These are phyloP conservation scores for Kluyveromyces sp. DNA, from an alignment of 1,139 yeast genomes.

Conservation along the genomic window DNA sequence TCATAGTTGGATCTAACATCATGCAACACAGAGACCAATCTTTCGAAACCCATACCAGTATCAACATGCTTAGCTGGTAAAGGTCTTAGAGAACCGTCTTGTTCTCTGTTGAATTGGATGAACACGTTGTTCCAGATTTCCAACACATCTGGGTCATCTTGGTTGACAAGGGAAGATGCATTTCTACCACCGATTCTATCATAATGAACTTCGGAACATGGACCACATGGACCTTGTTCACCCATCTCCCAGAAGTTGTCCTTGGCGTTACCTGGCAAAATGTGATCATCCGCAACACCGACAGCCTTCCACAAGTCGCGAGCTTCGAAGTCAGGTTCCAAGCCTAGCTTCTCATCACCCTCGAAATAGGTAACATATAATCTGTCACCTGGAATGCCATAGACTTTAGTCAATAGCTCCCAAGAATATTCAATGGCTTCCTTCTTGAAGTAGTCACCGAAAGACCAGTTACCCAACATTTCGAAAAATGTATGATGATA, in stretches of 20 bases:
- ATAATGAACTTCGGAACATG: conserved; percentile 95
- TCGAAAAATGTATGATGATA: conserved; percentile 98
- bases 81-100: conserved; percentile 70
- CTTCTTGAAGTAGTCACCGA: conserved; percentile 94
- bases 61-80: conserved; percentile 93
- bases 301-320: conserved; percentile 75
- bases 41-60: conserved; percentile 98
- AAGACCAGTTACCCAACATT: conserved; percentile 99
- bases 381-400: conserved; percentile 68
- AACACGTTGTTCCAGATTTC: conserved; percentile 98
- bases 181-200: conserved; percentile 98
- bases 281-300: conserved; percentile 89
- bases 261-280: conserved; percentile 78
- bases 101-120: conserved; percentile 91
- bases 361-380: conserved; percentile 93
- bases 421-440: conserved; percentile 87
- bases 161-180: conserved; percentile 80
- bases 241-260: conserved; percentile 99
- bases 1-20: conserved; percentile 88
- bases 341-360: conserved; percentile 78
- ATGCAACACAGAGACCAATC: conserved; percentile 90
- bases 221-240: conserved; percentile 99
- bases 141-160: conserved; percentile 95
- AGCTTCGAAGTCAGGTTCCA: conserved; percentile 92
- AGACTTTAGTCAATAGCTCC: conserved; percentile 82